phyloP scores from a whole-genome alignment of 2,329 filamentous ascomycete genomes.

The Dendrostoma leiphaemia region DNA sequence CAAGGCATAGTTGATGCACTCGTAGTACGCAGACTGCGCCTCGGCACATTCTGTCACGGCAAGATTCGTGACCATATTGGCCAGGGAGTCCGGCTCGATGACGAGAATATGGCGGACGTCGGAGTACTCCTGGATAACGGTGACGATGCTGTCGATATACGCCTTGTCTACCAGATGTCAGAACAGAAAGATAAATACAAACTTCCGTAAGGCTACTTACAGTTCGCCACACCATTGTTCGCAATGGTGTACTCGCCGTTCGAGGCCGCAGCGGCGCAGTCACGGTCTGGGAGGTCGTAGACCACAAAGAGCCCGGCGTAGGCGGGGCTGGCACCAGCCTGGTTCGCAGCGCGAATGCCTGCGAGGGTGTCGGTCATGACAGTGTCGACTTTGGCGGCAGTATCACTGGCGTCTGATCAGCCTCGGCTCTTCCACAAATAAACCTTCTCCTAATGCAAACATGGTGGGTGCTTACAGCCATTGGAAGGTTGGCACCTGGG shows the following conservation, averaged over 20 bases:
- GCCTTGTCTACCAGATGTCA: conserved; percentile 40
- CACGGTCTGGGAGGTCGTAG: conserved; percentile 57
- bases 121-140: conserved; percentile 39
- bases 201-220: neutral
- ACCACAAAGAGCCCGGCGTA: conserved; percentile 52
- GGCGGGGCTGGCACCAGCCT: conserved; percentile 23
- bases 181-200: conserved; percentile 42
- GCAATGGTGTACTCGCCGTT: conserved; percentile 55
- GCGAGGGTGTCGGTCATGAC: conserved; percentile 43
- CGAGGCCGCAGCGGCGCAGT: conserved; percentile 55
- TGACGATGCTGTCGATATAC: conserved; percentile 51
- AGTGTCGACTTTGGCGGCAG: conserved; percentile 43
- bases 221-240: conserved; percentile 48
- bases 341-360: conserved; percentile 32
- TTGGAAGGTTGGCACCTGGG: conserved; percentile 51
- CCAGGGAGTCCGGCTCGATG: conserved; percentile 56
- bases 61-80: conserved; percentile 57
- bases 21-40: conserved; percentile 47
- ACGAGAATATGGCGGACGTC: conserved; percentile 43
- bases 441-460: neutral
- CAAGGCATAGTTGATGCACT: conserved; percentile 50
- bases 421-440: neutral
- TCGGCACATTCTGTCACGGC: conserved; percentile 47
- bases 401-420: conserved; percentile 40
- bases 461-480: conserved; percentile 41